Evolutionary conservation across 2,329 filamentous ascomycete genomes (phyloP), one percentile per base, ranked within the genome.

Genomic region (Claviceps sp.): DNA sequence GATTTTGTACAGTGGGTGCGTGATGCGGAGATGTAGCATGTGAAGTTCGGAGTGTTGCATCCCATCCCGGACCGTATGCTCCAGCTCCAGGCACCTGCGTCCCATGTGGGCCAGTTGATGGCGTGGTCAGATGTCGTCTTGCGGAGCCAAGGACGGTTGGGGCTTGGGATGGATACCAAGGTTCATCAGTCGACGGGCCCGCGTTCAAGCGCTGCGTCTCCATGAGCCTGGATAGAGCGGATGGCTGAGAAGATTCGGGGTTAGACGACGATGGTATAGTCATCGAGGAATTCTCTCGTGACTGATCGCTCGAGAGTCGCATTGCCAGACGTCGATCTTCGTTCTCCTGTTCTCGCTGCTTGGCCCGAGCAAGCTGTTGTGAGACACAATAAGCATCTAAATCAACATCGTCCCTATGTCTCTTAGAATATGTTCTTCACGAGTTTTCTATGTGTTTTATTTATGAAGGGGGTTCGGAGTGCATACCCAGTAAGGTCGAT

Each of bases 401-500:
- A 16, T 69, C 59, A 50, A 68, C 65, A 59, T 69, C 67, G 40
- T 67, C 65, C 66, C 52, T 53, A 30, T 13, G 48, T 20, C 24
- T 16, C 24, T 47, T 30, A 44, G 18, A 26, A 26, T 26, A 36
- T 11, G 43, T 18, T 24, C 3, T 30, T 14, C 13, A 34, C 36
- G 4, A 4, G 9, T 36, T 34, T 47, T 24, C 24, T 26, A 8
- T 44, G 14, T 7, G 22, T 26, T 16, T 18, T 3, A 22, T 11
- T 4, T 6, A 13, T 8, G 20, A 11, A 16, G 8, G 16, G 11
- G 37, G 22, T 22, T 14, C 8, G 18, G n/a, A 2, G 40, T 38
- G 54, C 62, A 54, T 65, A 69, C 65, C 68, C 69, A 55, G 70
- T 73, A 58, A 73, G 65, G 58, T 73, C 70, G 51, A 72, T 70